Evolutionary conservation across 2,329 filamentous ascomycete genomes (phyloP), one percentile per base, ranked within the genome.

Genomic region (Penicillium sp.): DNA sequence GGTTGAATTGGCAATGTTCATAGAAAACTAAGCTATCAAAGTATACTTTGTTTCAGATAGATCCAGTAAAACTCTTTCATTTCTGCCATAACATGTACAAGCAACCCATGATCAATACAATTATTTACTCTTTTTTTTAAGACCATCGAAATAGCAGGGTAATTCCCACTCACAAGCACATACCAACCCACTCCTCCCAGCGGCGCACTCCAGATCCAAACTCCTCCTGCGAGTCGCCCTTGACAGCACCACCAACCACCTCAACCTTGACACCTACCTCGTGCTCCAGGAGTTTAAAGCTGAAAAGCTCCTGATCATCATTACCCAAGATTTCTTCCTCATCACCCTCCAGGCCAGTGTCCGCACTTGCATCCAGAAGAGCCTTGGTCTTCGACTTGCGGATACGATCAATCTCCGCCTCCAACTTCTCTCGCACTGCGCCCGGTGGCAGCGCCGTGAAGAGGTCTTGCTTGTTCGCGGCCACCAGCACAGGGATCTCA

Each of bases 391-490:
- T 86, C 38, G 89, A 89, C 53, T 81, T 79, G 44, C 93, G 84
- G 48, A 97, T 88, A 46, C 88, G 84, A 26, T 86, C 84, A 56
- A 97, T 84, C 71, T 97, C 93, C 11, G 81, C 79, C 75, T 97
- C 92, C 13, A 99, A 78, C 60, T 83, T 84, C 49, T 81, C 80
- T 72, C 84, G 87, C 55, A 97, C 89, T 30, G 95, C 79, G 6
- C 83, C 81, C 0, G 89, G 84, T 0, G 94, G 94, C 47, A 97
- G 77, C 7, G 93, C 91, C 0, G 94, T 97, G 71, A 99, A 99
- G 1, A 99, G 80, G 71, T 99, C 94, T 69, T 91, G 83, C 80
- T 99, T 99, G 75, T 97, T 99, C 50, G 91, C 92, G 1, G 91
- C 92, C 32, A 99, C 79, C 34, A 99, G 80, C 7, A 99, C 81